Evolutionary conservation across 2,329 filamentous ascomycete species (phyloP).

Genomic region (Blastomyces gilchristii): DNA sequence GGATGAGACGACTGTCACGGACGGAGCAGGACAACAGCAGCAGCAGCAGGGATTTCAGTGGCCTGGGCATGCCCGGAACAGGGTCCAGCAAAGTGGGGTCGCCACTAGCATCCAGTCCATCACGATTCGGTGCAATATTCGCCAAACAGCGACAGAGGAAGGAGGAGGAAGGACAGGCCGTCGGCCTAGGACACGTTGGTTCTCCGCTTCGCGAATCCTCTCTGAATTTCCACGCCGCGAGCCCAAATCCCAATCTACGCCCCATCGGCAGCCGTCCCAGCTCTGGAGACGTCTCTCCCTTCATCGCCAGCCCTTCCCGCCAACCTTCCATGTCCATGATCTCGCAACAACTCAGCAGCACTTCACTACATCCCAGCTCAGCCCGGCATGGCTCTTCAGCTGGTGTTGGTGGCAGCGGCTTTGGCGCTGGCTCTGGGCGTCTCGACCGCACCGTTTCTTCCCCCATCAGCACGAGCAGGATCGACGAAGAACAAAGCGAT

Average conservation of each 20-base stretch:
- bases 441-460: conserved; percentile 39
- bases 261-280: conserved; percentile 40
- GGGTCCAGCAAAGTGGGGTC: conserved; percentile 44
- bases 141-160: conserved; percentile 43
- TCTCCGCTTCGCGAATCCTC: conserved; percentile 56
- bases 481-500: conserved; percentile 40
- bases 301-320: conserved; percentile 46
- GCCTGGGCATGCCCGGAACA: conserved; percentile 41
- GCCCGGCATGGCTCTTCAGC: conserved; percentile 28
- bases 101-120: conserved; percentile 50
- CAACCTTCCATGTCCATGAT: conserved; percentile 53
- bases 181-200: conserved; percentile 51
- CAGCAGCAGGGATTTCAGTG: conserved; percentile 40
- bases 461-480: conserved; percentile 36
- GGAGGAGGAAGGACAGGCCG: conserved; percentile 39
- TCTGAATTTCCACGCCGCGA: conserved; percentile 35
- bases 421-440: conserved; percentile 11
- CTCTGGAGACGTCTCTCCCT: conserved; percentile 41
- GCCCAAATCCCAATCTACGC: conserved; percentile 40
- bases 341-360: conserved; percentile 45
- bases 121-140: conserved; percentile 52
- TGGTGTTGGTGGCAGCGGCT: conserved; percentile 21
- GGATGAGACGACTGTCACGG: conserved; percentile 49
- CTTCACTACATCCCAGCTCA: conserved; percentile 36
- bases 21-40: conserved; percentile 44